Evolutionary conservation across 768 basidiomycete genomes (phyloP).

Genomic region (Suillus subluteus): DNA sequence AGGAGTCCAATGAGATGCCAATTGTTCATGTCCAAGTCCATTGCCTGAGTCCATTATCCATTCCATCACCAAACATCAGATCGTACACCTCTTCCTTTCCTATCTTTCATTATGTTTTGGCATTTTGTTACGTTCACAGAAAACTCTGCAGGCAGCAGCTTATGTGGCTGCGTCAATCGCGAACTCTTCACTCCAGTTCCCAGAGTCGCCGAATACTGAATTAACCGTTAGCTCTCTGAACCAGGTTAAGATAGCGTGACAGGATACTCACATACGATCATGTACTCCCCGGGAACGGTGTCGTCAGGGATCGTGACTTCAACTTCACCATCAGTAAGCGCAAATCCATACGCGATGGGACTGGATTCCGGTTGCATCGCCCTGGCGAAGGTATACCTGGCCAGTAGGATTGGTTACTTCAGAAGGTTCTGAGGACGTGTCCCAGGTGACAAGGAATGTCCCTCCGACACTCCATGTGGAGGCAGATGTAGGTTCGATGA

Average conservation of each 20-base stretch:
- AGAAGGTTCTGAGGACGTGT: slow-evolving; percentile 42
- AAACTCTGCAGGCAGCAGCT: slow-evolving; percentile 6
- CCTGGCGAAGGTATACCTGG: slow-evolving; percentile 44
- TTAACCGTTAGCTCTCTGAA: slow-evolving; percentile 8
- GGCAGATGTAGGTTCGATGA: slow-evolving; percentile 39
- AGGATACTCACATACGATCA: slow-evolving; percentile 45
- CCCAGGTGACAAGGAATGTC: slow-evolving; percentile 49
- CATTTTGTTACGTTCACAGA: neutral
- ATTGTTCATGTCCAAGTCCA: neutral
- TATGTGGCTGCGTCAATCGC: slow-evolving; percentile 35
- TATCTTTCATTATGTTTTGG: neutral
- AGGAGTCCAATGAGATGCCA: slow-evolving; percentile 4
- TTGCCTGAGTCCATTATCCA: neutral
- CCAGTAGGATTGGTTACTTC: slow-evolving; percentile 54
- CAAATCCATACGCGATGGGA: slow-evolving; percentile 44
- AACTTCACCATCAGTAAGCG: slow-evolving; percentile 37
- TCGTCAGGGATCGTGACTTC: slow-evolving; percentile 44
- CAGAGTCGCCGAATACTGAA: slow-evolving; percentile 58
- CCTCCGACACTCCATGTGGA: slow-evolving; percentile 46
- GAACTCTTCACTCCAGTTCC: slow-evolving; percentile 50
- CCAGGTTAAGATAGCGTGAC: neutral
- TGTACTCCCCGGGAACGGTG: slow-evolving; percentile 43
- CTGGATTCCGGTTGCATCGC: slow-evolving; percentile 29
- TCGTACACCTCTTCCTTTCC: neutral
- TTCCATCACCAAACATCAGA: neutral